A percentile compares a stretch with the other conserved stretches of the same genome.
phyloP scores from a whole-genome alignment of 225 moss, liverwort and hornwort genomes.

The Lunularia cruciata region DNA sequence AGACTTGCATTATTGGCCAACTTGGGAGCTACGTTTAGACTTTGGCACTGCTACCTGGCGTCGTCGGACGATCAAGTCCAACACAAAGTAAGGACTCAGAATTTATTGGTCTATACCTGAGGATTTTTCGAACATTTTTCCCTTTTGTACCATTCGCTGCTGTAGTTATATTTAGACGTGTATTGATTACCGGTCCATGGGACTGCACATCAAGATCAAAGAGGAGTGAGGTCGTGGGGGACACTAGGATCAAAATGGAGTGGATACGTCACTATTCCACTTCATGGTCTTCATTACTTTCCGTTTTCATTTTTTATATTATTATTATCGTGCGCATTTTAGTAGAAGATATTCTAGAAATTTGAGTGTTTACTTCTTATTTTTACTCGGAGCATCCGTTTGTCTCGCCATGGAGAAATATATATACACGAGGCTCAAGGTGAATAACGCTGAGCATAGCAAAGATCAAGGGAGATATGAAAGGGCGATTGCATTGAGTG shows the following conservation, averaged over 20 bases:
- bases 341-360: too few relatives aligned
- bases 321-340: background rate
- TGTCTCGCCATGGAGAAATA: too few relatives aligned
- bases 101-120: background rate
- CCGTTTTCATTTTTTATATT: background rate
- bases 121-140: background rate
- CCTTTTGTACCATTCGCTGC: background rate
- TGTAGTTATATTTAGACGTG: background rate
- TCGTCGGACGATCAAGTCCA: constrained; percentile 64
- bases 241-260: background rate
- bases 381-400: too few relatives aligned
- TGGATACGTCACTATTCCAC: background rate
- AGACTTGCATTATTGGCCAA: constrained; percentile 93
- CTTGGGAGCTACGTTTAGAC: constrained; percentile 81
- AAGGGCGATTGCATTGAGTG: background rate
- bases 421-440: background rate
- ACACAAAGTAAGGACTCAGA: constrained; percentile 40
- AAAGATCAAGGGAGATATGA: background rate
- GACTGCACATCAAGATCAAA: background rate
- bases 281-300: background rate
- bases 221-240: background rate
- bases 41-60: constrained; percentile 61
- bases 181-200: background rate
- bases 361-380: too few relatives aligned
- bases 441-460: background rate